A percentile compares a stretch with the other conserved stretches of the same genome.
These are phyloP conservation scores for Salix arbutifolia DNA, from an alignment of 345 rosid genomes.

Conservation along the genomic window DNA sequence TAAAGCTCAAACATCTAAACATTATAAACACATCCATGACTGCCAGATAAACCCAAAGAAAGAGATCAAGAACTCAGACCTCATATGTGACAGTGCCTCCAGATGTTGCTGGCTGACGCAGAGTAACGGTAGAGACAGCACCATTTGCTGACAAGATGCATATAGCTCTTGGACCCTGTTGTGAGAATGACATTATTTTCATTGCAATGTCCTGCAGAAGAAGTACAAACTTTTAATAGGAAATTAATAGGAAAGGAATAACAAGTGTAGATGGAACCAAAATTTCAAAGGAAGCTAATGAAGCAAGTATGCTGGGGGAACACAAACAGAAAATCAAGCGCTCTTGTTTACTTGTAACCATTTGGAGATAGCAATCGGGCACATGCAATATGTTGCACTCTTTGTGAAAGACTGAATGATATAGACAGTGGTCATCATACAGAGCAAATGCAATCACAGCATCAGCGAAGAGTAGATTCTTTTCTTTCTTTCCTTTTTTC, in stretches of 20 bases:
- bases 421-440: background rate
- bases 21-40: background rate
- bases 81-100: constrained; percentile 81
- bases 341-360: background rate
- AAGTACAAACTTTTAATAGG: constrained; percentile 7
- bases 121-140: constrained; percentile 80
- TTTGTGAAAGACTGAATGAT: background rate
- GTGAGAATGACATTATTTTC: constrained; percentile 74
- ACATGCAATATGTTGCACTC: background rate
- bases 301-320: background rate
- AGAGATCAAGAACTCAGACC: constrained; percentile 41
- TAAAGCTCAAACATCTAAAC: background rate
- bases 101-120: constrained; percentile 71
- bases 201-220: constrained; percentile 66
- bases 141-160: constrained; percentile 91
- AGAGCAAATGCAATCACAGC: background rate
- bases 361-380: background rate
- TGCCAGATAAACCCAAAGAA: background rate
- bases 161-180: constrained; percentile 79
- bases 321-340: background rate
- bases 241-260: constrained; percentile 4
- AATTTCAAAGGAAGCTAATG: background rate
- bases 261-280: background rate
- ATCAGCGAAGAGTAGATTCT: background rate
- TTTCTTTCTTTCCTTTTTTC: background rate